Evolutionary conservation across 495 filamentous ascomycete species (phyloP).

Genomic region (Podospora anserina): DNA sequence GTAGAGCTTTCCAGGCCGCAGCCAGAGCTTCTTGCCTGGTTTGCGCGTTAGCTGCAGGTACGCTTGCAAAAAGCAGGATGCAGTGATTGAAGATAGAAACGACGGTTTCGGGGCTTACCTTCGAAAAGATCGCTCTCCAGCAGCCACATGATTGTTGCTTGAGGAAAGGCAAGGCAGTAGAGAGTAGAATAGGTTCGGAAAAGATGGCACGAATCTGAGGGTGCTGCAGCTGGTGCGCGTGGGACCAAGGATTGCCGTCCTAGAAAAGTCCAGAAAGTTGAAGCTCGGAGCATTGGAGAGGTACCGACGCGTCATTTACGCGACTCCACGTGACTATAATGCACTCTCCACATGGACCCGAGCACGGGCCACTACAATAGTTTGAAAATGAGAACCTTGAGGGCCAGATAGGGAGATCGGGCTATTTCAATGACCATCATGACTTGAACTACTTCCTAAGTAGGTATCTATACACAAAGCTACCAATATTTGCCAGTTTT

Average conservation of each 20-base stretch:
- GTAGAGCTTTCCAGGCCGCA: conserved; percentile 77
- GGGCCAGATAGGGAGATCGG: too few relatives aligned
- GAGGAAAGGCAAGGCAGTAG: neutral
- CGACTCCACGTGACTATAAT: conserved; percentile 17
- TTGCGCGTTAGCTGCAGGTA: conserved; percentile 6
- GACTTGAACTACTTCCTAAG: neutral
- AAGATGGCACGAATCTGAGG: neutral
- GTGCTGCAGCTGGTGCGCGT: neutral
- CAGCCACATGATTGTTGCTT: conserved; percentile 52
- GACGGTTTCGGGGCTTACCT: conserved; percentile 33
- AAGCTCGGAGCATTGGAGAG: neutral
- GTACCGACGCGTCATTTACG: conserved; percentile 17
- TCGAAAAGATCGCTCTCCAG: conserved; percentile 54
- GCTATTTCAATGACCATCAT: too few relatives aligned
- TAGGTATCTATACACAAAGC: neutral
- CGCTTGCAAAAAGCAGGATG: neutral
- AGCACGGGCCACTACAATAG: neutral
- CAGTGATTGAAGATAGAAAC: neutral
- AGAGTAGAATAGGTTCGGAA: neutral
- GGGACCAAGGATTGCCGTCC: neutral
- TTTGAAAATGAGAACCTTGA: neutral
- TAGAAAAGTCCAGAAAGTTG: neutral
- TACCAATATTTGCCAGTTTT: neutral
- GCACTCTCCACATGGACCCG: neutral
- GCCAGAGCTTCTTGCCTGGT: conserved; percentile 73